Base-by-base conservation (phyloP, 1,139 yeast genomes). In the Pichia terricola region DNA sequence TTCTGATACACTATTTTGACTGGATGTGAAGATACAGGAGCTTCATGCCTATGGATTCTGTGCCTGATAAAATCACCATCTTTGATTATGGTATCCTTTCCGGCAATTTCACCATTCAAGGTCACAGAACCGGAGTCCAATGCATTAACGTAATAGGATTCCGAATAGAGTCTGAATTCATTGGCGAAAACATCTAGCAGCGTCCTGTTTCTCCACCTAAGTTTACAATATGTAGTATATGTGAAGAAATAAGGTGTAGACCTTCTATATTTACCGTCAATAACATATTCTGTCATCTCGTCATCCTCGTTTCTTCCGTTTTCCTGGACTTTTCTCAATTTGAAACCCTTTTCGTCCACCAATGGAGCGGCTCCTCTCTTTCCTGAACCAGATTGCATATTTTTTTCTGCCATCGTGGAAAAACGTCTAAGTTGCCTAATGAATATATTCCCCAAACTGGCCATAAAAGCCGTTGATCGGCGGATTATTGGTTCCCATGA, bases 11-110 rank as follows among this genome's bases (percentile, higher is more conserved):
- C 89, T 37, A 87, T 80, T 45, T 73, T 73, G 39, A 91, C 81
- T 0, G 76, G 75, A 43, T 77, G 68, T 0, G 89, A 76, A 2
- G 86, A 72, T 1, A 91, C 95, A 0, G 96, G 81, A 2, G 96
- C 95, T 57, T 89, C 97, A 57, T 91, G 96, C 45, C 94, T 75
- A 59, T 87, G 96, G 40, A 84, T 74, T 48, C 86, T 66, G 61
- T 94, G 97, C 32, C 79, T 71, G 22, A 91, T 85, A 40, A 84
- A 67, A 53, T 91, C 96, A 0, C 97, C 97, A 60, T 89, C 86
- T 42, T 76, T 66, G 3, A 94, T 77, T 1, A 81, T 61, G 0
- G 86, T 72, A 8, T 85, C 87, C 31, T 81, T 54, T 39, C 67
- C 65, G 0, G 96, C 89, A 0, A 78, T 70, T 45, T 72, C 65